Evolutionary conservation across 306 rosid genomes (phyloP), one percentile per base, ranked within the genome.

Genomic region (Acacia acuminata): DNA sequence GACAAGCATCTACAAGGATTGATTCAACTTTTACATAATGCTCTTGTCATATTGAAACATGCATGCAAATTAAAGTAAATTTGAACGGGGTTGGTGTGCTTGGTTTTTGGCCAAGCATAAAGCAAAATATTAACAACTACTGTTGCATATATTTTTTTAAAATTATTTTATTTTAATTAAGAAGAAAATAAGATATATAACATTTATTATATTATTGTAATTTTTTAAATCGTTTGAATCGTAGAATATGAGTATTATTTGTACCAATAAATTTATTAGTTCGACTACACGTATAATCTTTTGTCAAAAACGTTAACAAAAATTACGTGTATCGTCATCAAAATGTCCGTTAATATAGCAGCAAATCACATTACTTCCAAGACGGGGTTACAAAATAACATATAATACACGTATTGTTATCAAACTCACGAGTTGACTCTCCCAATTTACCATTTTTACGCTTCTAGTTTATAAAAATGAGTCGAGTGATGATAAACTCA

Each of bases 11-110:
- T 20, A 12, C 13, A 1, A 48, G 5, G 32, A 30, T 43, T 30
- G 42, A 20, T n/a, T 70, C 75, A 72, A 82, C 81, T 60, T 77
- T 44, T 66, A 76, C 51, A 27, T 56, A 7, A 27, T 44, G 20
- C 34, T 14, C 30, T 10, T 15, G 73, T 55, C 70, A 24, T 27
- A 61, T 25, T 12, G 15, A 73, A 68, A 20, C 17, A 19, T 36
- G 47, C 2, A 40, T 61, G 34, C 36, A 61, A 25, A 38, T 5
- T 5, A 36, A 36, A 25, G 5, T 4, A 61, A 24, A 24, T 60
- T 61, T 61, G 67, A 61, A 34, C 16, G 16, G 16, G 8, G 65
- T 11, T 44, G 48, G 48, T 44, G 12, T 55, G 30, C 6, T 3
- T 58, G 65, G 65, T 2, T n/a, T 25, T 22, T 61, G 67, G 36